A percentile compares a stretch with the other conserved stretches of the same genome.
phyloP scores from a whole-genome alignment of 2,329 filamentous ascomycete genomes.

The Fusarium begoniae region DNA sequence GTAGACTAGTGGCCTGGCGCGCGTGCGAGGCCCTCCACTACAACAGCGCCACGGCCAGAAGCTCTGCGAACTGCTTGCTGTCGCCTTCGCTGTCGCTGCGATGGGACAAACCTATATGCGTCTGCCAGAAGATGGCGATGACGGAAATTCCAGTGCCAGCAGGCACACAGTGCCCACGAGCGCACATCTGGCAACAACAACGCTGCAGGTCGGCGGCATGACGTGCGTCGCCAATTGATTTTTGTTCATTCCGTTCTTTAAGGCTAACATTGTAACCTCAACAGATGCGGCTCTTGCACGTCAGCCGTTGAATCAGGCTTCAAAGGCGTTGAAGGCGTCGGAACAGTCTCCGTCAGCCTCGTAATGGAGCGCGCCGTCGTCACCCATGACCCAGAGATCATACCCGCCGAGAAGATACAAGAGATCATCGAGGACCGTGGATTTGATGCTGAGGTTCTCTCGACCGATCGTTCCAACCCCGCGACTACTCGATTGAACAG shows the following conservation, averaged over 20 bases:
- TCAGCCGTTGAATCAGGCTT: slow-evolving; percentile 93
- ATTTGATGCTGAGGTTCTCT: slow-evolving; percentile 88
- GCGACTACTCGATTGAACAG: slow-evolving; percentile 28
- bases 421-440: slow-evolving; percentile 92
- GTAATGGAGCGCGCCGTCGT: slow-evolving; percentile 97
- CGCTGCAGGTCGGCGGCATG: not conserved
- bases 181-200: not conserved
- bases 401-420: slow-evolving; percentile 78
- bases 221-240: not conserved
- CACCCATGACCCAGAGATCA: slow-evolving; percentile 80
- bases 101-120: not conserved
- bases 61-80: not conserved
- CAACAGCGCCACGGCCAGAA: not conserved
- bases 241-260: not conserved
- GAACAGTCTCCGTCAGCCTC: slow-evolving; percentile 88
- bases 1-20: not conserved
- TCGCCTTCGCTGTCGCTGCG: not conserved
- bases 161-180: not conserved
- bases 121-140: not conserved
- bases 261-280: slow-evolving; percentile 48
- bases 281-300: slow-evolving; percentile 90
- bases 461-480: slow-evolving; percentile 76
- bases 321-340: slow-evolving; percentile 80
- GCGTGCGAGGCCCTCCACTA: not conserved
- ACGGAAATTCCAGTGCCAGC: not conserved